phyloP scores from a whole-genome alignment of 768 basidiomycete species.

The Chlorophyllum brunneum region DNA sequence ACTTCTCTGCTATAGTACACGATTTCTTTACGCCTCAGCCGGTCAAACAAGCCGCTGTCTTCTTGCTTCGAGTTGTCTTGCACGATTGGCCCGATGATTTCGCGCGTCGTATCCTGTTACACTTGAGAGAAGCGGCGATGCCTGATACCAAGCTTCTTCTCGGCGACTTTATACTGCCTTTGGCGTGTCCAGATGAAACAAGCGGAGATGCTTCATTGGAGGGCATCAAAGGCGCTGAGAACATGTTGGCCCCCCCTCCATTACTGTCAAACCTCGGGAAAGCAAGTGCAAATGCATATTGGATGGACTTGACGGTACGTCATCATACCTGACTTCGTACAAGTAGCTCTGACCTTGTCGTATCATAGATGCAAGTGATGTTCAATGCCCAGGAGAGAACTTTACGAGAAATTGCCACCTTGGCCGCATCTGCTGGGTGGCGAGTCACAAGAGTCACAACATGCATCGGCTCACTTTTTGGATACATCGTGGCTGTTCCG shows the following conservation, averaged over 20 bases:
- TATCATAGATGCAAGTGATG: slow-evolving; percentile 33
- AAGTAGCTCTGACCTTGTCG: neutral
- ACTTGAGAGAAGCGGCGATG: slow-evolving; percentile 32
- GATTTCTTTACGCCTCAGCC: slow-evolving; percentile 40
- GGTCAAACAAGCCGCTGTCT: slow-evolving; percentile 39
- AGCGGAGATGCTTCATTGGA: slow-evolving; percentile 15
- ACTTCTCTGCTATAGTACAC: slow-evolving; percentile 18
- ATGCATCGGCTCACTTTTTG: slow-evolving; percentile 63
- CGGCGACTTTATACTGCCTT: slow-evolving; percentile 37
- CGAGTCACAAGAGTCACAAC: slow-evolving; percentile 32
- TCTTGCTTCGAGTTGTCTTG: slow-evolving; percentile 52
- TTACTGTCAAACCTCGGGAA: slow-evolving; percentile 36
- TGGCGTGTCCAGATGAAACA: slow-evolving; percentile 27
- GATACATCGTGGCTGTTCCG: slow-evolving; percentile 67
- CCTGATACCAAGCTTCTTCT: slow-evolving; percentile 35
- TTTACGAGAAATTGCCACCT: slow-evolving; percentile 23
- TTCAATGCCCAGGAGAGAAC: slow-evolving; percentile 39
- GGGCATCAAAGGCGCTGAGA: slow-evolving; percentile 14
- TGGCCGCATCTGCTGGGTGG: slow-evolving; percentile 31
- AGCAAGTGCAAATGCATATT: slow-evolving; percentile 31
- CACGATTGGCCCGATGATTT: slow-evolving; percentile 62
- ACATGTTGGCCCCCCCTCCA: slow-evolving; percentile 25
- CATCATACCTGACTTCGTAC: neutral
- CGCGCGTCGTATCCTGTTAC: slow-evolving; percentile 30
- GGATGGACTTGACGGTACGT: slow-evolving; percentile 33